Conservation (phyloP, 2,329 filamentous ascomycete genomes). For the Penicillium thymicola region DNA sequence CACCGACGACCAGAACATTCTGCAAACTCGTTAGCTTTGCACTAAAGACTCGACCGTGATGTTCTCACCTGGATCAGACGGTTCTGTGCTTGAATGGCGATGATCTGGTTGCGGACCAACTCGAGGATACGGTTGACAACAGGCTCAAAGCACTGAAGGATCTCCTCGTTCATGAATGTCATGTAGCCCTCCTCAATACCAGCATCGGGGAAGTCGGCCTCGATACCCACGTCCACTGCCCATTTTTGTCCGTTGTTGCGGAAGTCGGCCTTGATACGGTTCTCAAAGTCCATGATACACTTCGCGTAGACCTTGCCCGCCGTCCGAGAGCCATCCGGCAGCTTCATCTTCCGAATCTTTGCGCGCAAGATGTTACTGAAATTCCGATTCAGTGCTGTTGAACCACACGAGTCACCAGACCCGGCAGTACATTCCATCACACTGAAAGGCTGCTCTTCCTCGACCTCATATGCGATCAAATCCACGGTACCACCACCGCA, state of each 20-base stretch:
- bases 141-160: conserved; percentile 96
- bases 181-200: conserved; percentile 99
- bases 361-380: conserved; percentile 97
- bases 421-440: conserved; percentile 96
- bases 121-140: conserved; percentile 97
- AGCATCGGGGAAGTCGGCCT: conserved; percentile 95
- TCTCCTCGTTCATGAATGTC: conserved; percentile 99
- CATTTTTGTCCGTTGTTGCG: conserved; percentile 98
- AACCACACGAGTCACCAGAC: conserved; percentile 95
- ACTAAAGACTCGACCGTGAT: neutral
- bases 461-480: conserved; percentile 97
- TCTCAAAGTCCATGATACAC: conserved; percentile 99
- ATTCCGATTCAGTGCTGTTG: conserved; percentile 95
- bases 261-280: conserved; percentile 99
- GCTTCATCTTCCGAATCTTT: conserved; percentile 98
- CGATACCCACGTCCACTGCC: conserved; percentile 97
- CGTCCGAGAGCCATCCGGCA: conserved; percentile 93
- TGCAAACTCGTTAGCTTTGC: conserved; percentile 32
- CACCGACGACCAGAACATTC: conserved; percentile 95
- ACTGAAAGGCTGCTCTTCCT: conserved; percentile 95
- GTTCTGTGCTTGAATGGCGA: conserved; percentile 97
- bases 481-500: conserved; percentile 98
- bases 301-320: conserved; percentile 98
- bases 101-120: conserved; percentile 95
- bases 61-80: conserved; percentile 69